Evolutionary conservation across 1,284 basidiomycete genomes (phyloP).

Genomic region (Exobasidium rhododendri): DNA sequence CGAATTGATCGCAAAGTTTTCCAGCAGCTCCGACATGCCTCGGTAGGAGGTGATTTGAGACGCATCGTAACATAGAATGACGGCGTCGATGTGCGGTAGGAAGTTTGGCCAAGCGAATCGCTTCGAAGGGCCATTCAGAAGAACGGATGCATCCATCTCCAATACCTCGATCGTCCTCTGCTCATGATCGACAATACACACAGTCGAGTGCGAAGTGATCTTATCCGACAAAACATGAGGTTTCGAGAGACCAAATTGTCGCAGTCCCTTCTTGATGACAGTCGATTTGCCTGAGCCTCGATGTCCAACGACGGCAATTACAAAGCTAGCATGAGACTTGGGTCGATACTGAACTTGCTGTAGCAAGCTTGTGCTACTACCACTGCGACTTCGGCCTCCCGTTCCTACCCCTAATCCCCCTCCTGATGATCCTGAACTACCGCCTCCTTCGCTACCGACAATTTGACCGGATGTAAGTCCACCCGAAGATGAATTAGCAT

Average conservation of each 20-base stretch:
- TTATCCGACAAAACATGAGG: constrained; percentile 42
- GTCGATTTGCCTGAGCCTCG: constrained; percentile 42
- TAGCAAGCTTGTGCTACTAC: constrained; percentile 41
- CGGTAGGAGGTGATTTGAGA: constrained; percentile 41
- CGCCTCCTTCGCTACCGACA: constrained; percentile 4
- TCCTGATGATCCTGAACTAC: background rate
- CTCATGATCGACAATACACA: constrained; percentile 47
- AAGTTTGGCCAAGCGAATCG: constrained; percentile 49
- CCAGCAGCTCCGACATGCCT: constrained; percentile 48
- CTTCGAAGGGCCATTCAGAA: constrained; percentile 40
- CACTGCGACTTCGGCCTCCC: constrained; percentile 37
- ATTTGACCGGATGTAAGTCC: background rate
- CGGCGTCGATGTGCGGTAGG: constrained; percentile 43
- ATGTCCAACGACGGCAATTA: constrained; percentile 48
- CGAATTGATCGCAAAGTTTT: constrained; percentile 38
- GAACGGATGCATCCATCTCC: constrained; percentile 45
- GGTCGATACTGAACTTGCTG: constrained; percentile 43
- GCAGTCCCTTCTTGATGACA: constrained; percentile 46
- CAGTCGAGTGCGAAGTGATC: constrained; percentile 45
- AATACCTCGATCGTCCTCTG: constrained; percentile 48
- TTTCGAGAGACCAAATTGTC: constrained; percentile 45
- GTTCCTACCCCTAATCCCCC: background rate
- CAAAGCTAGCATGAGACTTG: constrained; percentile 43
- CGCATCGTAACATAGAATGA: constrained; percentile 50
- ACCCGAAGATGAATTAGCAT: background rate